Conservation (phyloP, 108 stramenopile species). For the Cylindrotheca fusiformis region DNA sequence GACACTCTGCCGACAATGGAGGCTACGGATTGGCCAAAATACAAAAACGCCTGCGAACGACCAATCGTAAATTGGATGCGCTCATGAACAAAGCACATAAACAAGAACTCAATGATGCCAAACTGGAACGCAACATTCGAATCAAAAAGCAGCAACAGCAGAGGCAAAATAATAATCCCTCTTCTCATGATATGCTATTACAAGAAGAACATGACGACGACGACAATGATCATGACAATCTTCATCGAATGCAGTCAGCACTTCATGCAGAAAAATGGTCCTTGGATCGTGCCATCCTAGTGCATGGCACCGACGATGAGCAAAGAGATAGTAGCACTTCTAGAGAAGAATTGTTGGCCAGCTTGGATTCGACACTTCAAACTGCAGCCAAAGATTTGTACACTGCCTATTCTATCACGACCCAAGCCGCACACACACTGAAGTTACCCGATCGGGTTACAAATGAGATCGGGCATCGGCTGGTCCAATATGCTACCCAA, state of each 20-base stretch:
- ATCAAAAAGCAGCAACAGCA: conserved; percentile 13
- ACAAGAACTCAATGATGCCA: conserved; percentile 31
- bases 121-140: conserved; percentile 28
- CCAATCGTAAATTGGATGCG: conserved; percentile 39
- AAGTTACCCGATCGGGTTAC: conserved; percentile 36
- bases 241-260: conserved; percentile 20
- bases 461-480: conserved; percentile 26
- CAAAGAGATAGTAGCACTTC: background rate
- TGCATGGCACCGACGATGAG: conserved; percentile 34
- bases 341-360: conserved; percentile 22
- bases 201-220: conserved; percentile 47
- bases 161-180: background rate
- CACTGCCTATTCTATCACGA: conserved; percentile 39
- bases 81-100: conserved; percentile 45
- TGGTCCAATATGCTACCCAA: conserved; percentile 37
- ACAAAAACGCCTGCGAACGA: conserved; percentile 34
- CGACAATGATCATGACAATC: background rate
- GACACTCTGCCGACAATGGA: conserved; percentile 19
- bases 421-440: conserved; percentile 20
- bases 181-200: conserved; percentile 1
- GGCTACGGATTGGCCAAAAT: conserved; percentile 18
- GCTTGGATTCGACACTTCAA: conserved; percentile 30
- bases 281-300: conserved; percentile 46
- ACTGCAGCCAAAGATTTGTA: conserved; percentile 49
- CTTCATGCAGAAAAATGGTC: conserved; percentile 59